Evolutionary conservation across 192 early-diverging fungal genomes (phyloP).

Genomic region (Linderina pennispora): DNA sequence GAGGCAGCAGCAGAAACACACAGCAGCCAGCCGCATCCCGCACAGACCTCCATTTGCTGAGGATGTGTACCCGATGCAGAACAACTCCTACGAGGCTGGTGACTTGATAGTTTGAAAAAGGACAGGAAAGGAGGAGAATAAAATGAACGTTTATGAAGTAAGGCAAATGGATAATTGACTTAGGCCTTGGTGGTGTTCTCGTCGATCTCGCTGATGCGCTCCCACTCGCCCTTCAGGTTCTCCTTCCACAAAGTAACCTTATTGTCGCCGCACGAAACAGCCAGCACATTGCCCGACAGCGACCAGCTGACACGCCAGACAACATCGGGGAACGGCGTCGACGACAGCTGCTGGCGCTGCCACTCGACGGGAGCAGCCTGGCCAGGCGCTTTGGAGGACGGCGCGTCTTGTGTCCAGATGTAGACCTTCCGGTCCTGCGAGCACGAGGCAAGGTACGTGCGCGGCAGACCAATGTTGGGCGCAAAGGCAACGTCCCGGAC

Average conservation of each 20-base stretch:
- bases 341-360: slow-evolving; percentile 64
- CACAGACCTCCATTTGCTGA: too few species aligned
- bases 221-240: slow-evolving; percentile 87
- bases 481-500: slow-evolving; percentile 97
- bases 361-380: slow-evolving; percentile 49
- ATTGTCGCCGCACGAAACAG: slow-evolving; percentile 95
- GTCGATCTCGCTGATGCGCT: slow-evolving; percentile 71
- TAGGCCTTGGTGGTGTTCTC: slow-evolving; percentile 33
- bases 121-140: too few species aligned
- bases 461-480: slow-evolving; percentile 87
- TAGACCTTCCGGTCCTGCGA: slow-evolving; percentile 96
- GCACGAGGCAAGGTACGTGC: slow-evolving; percentile 86
- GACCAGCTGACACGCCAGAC: slow-evolving; percentile 99
- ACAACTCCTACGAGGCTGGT: too few species aligned
- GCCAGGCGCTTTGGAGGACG: slow-evolving; percentile 10
- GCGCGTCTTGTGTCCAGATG: slow-evolving; percentile 89
- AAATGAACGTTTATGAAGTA: too few species aligned
- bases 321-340: slow-evolving; percentile 87
- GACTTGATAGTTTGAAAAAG: too few species aligned
- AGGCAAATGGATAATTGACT: too few species aligned
- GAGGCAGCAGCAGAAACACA: too few species aligned
- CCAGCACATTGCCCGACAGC: slow-evolving; percentile 88
- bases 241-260: slow-evolving; percentile 97
- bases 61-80: not conserved
- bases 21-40: too few species aligned